These are phyloP conservation scores for Oryza nivara DNA, from an alignment of 176 grass and related monocot species.

Conservation along the genomic window DNA sequence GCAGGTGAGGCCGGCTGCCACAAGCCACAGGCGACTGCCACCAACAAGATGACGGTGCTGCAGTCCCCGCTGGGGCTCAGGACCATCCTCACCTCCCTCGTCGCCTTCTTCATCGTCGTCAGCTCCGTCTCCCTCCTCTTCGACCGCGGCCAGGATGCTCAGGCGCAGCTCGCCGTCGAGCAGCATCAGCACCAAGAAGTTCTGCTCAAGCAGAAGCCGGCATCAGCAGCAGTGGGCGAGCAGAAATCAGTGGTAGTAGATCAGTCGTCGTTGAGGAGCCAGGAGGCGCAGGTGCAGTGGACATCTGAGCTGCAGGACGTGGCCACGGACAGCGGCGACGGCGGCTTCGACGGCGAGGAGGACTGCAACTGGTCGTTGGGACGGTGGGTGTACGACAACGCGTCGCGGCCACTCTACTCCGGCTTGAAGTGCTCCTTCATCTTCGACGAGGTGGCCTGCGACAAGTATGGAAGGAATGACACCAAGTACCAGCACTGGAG, in stretches of 20 bases:
- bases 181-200: conserved; percentile 45
- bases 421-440: conserved; percentile 69
- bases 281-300: conserved; percentile 19
- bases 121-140: conserved; percentile 53
- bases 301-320: conserved; percentile 22
- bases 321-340: not conserved
- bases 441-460: conserved; percentile 75
- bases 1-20: not conserved
- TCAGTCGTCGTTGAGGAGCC: not conserved
- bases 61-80: conserved; percentile 47
- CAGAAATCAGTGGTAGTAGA: not conserved
- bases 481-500: conserved; percentile 88
- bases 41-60: conserved; percentile 42
- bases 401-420: conserved; percentile 58
- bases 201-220: conserved; percentile 1
- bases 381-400: conserved; percentile 70
- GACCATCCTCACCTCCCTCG: conserved; percentile 46
- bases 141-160: conserved; percentile 48
- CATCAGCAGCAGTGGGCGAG: not conserved
- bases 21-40: not conserved
- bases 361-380: conserved; percentile 63
- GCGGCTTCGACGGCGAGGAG: conserved; percentile 21
- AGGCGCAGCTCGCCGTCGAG: conserved; percentile 15
- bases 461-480: conserved; percentile 77
- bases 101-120: conserved; percentile 67